Base-by-base conservation (phyloP, 1,139 yeast species). In the Zygoascus sp. region DNA sequence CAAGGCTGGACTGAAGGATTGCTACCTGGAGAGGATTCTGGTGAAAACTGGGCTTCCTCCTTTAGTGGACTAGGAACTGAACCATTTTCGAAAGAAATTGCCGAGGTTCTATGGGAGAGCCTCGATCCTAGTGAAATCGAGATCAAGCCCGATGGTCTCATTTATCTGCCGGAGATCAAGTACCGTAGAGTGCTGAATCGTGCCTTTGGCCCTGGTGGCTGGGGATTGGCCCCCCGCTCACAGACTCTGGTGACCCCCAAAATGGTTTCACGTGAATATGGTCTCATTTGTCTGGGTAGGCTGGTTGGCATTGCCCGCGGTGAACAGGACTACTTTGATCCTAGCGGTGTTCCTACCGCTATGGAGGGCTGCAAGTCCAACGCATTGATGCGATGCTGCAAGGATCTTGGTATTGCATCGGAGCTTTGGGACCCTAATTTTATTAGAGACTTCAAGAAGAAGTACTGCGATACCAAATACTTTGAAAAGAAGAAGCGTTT, bases 161-260 rank as follows among this genome's bases (percentile, higher is more conserved):
- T 92, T 11, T 92, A 88, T 59, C 70, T 92, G 44, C 98, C 98
- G 0, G 98, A 92, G 65, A 92, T 92, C 66, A 89, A 90, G 63
- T 92, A 92, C 63, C 78, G 98, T 53, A 76, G 98, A 42, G 83
- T 89, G 28, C 68, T 92, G 57, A 90, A 90, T 66, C 75, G 75
- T 34, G 95, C 97, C 0, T 90, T 92, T 71, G 98, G 98, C 2
- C 97, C 98, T 2, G 98, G 98, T 20, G 97, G 96, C 1, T 92
- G 98, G 98, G 98, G 98, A 0, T 72, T 92, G 50, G 96, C 95
- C 0, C 97, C 98, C 8, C 72, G 98, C 49, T 83, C 96, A 0
- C 94, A 85, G 55, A 83, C 96, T 0, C 70, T 78, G 46, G 80
- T 92, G 23, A 83, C 95, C 1, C 68, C 72, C 28, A 73, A 70